Conservation (phyloP, 2,329 filamentous ascomycete genomes). For the Eutypa lata region DNA sequence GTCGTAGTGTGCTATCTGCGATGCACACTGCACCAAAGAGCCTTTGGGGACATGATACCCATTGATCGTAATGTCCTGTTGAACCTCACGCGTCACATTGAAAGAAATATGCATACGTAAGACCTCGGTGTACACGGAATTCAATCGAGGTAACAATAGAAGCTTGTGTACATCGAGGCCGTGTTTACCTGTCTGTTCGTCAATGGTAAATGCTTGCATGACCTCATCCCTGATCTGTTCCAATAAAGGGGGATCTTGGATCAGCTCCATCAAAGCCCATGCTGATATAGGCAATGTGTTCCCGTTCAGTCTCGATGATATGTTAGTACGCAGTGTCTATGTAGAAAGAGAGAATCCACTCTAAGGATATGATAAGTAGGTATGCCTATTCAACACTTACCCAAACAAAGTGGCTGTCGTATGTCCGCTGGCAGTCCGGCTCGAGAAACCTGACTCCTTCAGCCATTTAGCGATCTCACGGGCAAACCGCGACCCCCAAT, state of each 20-base stretch:
- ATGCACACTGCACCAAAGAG: constrained; percentile 9
- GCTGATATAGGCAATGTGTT: too few species aligned
- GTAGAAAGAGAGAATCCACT: too few species aligned
- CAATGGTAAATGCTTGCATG: too few species aligned
- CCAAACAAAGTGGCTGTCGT: too few species aligned
- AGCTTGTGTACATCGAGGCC: constrained; percentile 6
- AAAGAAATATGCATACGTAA: constrained; percentile 12
- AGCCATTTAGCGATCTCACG: background rate
- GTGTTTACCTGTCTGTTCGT: background rate
- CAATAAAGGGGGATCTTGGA: too few species aligned
- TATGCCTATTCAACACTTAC: too few species aligned
- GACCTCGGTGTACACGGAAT: constrained; percentile 12
- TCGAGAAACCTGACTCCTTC: background rate
- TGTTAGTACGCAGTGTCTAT: too few species aligned
- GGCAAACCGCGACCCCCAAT: background rate
- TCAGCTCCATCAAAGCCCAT: too few species aligned
- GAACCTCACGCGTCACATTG: constrained; percentile 8
- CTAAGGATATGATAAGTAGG: too few species aligned
- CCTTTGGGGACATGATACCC: constrained; percentile 5
- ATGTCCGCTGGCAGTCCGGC: background rate
- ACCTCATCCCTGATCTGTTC: too few species aligned
- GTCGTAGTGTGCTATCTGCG: background rate
- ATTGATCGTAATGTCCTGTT: background rate
- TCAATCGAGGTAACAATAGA: constrained; percentile 5
- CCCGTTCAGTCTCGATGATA: too few species aligned